Conservation (phyloP, 352 stramenopile species). For the Pythium apleroticum region DNA sequence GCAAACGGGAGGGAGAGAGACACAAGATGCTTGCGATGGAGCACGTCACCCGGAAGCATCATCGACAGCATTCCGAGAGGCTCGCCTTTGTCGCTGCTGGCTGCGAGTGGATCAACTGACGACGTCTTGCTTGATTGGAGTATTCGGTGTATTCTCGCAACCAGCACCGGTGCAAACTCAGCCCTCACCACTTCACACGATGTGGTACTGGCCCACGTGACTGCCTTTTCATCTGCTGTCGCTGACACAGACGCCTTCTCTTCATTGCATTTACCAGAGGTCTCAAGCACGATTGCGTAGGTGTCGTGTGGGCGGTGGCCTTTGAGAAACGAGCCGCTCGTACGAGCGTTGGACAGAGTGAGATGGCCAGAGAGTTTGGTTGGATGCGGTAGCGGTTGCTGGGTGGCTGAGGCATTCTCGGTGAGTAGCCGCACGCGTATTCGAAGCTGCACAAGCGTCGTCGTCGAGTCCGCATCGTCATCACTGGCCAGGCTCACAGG, state of each 20-base stretch:
- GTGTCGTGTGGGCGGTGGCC: slow-evolving; percentile 1
- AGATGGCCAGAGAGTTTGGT: neutral
- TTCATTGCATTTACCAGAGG: neutral
- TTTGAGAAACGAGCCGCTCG: slow-evolving; percentile 10
- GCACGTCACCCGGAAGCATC: slow-evolving; percentile 10
- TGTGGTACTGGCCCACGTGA: neutral
- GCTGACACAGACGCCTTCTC: neutral
- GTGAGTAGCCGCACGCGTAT: slow-evolving; percentile 6
- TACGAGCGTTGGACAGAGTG: slow-evolving; percentile 7
- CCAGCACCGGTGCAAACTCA: neutral
- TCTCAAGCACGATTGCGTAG: slow-evolving; percentile 3
- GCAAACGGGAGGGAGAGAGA: slow-evolving; percentile 22
- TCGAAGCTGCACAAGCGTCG: neutral
- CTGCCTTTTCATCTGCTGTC: neutral
- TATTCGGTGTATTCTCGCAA: neutral
- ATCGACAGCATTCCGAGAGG: slow-evolving; percentile 10
- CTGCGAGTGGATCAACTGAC: no score
- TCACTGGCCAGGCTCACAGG: neutral
- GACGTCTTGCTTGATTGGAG: neutral
- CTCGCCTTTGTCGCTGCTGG: neutral
- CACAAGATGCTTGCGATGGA: slow-evolving; percentile 22
- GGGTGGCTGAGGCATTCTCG: neutral
- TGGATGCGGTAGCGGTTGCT: neutral
- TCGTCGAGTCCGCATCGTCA: neutral
- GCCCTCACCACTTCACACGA: neutral